Percentiles rank a stretch among this genome's conserved stretches.
These are phyloP conservation scores for Oldenlandia corymbosa DNA, from an alignment of 257 asterid genomes.

Conservation along the genomic window DNA sequence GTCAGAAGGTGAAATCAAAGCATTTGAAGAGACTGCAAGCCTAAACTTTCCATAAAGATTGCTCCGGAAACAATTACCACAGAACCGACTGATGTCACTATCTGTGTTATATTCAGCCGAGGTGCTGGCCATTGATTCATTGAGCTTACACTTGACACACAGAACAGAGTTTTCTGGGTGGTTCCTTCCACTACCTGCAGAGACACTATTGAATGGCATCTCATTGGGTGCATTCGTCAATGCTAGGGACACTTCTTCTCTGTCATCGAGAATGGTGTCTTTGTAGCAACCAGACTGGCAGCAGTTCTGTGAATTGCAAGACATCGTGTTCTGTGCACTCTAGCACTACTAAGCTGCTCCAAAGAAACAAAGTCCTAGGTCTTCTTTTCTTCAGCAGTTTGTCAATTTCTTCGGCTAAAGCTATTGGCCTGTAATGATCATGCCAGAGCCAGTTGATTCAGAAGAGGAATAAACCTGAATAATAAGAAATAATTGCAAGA, in stretches of 20 bases:
- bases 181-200: conserved; percentile 19
- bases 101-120: conserved; percentile 24
- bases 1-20: conserved; percentile 78
- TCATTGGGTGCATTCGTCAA: not conserved
- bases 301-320: conserved; percentile 51
- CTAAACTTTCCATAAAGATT: conserved; percentile 80
- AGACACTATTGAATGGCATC: conserved; percentile 11
- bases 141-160: conserved; percentile 73
- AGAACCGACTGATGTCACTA: conserved; percentile 55
- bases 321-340: conserved; percentile 31
- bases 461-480: too few relatives aligned
- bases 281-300: conserved; percentile 77
- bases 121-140: conserved; percentile 39
- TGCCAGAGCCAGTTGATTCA: too few relatives aligned
- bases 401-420: too few relatives aligned
- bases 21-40: conserved; percentile 73
- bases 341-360: conserved; percentile 1
- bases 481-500: too few relatives aligned
- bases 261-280: conserved; percentile 23
- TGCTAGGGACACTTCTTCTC: not conserved
- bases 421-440: too few relatives aligned
- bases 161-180: conserved; percentile 6
- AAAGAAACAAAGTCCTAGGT: too few relatives aligned
- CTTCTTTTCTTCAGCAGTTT: too few relatives aligned
- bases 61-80: conserved; percentile 67